A percentile compares a stretch with the other conserved stretches of the same genome.
These are phyloP conservation scores for Gymnopilus dilepis DNA, from an alignment of 768 basidiomycete genomes.

Conservation along the genomic window DNA sequence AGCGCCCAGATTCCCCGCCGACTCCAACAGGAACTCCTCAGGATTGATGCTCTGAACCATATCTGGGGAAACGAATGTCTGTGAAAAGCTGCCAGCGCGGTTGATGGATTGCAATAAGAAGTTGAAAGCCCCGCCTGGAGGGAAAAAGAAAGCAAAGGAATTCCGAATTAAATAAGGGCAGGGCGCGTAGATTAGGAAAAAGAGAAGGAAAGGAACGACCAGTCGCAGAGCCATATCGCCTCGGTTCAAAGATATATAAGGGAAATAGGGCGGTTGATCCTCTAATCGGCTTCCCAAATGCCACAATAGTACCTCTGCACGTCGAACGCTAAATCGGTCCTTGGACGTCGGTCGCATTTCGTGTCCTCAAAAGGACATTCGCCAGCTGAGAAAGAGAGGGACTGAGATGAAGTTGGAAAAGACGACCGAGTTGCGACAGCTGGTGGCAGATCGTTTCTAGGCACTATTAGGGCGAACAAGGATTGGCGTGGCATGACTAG, in stretches of 20 bases:
- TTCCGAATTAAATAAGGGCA: too few relatives aligned
- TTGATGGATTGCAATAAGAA: too few relatives aligned
- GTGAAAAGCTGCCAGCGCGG: not conserved
- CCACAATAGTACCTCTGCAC: too few relatives aligned
- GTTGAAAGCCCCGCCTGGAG: not conserved
- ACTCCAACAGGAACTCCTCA: conserved; percentile 11
- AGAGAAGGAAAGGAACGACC: not conserved
- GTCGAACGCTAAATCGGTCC: too few relatives aligned
- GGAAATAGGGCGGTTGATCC: not conserved
- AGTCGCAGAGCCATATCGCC: not conserved
- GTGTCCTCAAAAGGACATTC: too few relatives aligned
- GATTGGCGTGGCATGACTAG: too few relatives aligned
- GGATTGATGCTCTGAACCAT: conserved; percentile 7
- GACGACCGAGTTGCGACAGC: not conserved
- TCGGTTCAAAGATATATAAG: not conserved
- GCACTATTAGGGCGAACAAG: too few relatives aligned
- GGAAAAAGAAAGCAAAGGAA: not conserved
- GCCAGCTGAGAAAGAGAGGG: not conserved
- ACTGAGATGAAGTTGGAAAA: not conserved
- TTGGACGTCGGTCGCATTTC: too few relatives aligned
- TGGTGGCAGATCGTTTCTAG: conserved; percentile 4
- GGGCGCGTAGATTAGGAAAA: not conserved
- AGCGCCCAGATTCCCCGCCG: conserved; percentile 18
- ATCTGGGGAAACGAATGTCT: not conserved
- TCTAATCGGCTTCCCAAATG: too few relatives aligned